phyloP scores from a whole-genome alignment of 2,329 filamentous ascomycete species.

The Chaetomium globosum region DNA sequence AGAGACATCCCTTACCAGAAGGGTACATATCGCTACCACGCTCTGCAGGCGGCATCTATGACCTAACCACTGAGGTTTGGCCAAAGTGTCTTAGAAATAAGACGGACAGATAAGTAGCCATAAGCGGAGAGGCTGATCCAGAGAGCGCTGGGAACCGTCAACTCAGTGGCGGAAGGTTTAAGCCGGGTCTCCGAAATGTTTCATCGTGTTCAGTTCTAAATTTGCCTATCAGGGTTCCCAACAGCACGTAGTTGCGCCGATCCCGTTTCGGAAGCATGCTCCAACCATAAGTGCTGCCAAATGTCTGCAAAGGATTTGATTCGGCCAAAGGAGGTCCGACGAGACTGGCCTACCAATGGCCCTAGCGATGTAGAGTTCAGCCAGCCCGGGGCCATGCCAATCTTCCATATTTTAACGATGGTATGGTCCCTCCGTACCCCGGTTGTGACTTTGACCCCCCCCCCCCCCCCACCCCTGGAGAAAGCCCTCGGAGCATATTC shows the following conservation, averaged over 20 bases:
- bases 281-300: neutral
- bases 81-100: neutral
- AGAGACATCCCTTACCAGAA: neutral
- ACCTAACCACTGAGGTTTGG: neutral
- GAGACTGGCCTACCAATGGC: neutral
- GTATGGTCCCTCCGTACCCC: neutral
- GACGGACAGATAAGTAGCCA: neutral
- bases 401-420: neutral
- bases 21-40: neutral
- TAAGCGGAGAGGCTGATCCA: neutral
- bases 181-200: neutral
- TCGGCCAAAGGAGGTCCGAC: neutral
- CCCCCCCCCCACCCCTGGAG: no score
- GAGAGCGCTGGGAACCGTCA: neutral
- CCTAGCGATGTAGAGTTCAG: neutral
- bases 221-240: neutral
- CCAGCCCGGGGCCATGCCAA: neutral
- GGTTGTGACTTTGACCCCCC: no score
- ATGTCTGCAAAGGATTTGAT: neutral
- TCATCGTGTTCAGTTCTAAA: neutral
- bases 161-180: neutral
- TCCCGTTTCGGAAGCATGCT: neutral
- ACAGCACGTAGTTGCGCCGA: neutral
- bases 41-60: neutral
- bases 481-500: neutral